Evolutionary conservation across 164 flowering plant genomes (phyloP).

Genomic region (Platanus orientalis): DNA sequence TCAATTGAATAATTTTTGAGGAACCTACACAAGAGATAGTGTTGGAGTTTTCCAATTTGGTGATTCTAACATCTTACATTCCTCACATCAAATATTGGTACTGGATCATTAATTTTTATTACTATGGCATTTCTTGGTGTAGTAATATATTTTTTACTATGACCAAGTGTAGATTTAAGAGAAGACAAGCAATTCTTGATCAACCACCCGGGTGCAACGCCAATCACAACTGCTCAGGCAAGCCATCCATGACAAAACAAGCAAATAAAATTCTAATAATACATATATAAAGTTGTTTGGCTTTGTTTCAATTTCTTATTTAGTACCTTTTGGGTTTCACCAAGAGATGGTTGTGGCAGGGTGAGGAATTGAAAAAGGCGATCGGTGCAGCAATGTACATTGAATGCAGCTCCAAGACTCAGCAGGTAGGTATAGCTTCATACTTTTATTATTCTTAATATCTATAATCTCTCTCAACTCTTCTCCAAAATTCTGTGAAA

Average conservation of each 20-base stretch:
- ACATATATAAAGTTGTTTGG: too few species aligned
- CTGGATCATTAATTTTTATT: too few species aligned
- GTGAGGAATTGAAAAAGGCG: conserved; percentile 55
- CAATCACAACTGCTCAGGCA: conserved; percentile 37
- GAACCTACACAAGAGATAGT: neutral
- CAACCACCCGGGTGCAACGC: conserved; percentile 61
- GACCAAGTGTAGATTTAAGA: conserved; percentile 39
- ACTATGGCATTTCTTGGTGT: neutral
- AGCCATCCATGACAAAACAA: too few species aligned
- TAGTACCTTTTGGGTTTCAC: too few species aligned
- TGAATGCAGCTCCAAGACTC: conserved; percentile 75
- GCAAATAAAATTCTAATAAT: too few species aligned
- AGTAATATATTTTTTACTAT: neutral
- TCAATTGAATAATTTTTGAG: neutral
- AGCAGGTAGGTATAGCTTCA: conserved; percentile 42
- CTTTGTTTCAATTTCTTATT: too few species aligned
- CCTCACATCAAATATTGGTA: too few species aligned
- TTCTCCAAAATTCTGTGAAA: too few species aligned
- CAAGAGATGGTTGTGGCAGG: conserved; percentile 17
- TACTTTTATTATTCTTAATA: neutral
- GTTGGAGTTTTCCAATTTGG: too few species aligned
- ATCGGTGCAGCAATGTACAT: conserved; percentile 55
- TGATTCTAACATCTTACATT: too few species aligned
- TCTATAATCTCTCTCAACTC: too few species aligned
- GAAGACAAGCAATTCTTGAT: conserved; percentile 58